Conservation (phyloP, 1,284 basidiomycete species). For the Pholiota adiposa region DNA sequence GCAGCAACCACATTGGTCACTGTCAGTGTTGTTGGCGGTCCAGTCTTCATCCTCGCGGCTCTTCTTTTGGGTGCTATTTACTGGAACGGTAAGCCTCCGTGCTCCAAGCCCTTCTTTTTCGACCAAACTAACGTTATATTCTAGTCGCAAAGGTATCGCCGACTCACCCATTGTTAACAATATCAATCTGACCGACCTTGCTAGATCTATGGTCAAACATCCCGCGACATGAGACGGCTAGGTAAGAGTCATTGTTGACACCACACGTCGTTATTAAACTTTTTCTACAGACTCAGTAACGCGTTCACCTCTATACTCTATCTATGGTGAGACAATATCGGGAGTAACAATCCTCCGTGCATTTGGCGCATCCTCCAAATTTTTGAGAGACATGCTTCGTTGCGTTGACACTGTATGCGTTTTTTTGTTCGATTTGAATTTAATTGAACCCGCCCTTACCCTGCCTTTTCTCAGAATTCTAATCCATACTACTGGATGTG, state of each 20-base stretch:
- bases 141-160: conserved; percentile 50
- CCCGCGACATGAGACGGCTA: conserved; percentile 86
- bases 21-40: conserved; percentile 83
- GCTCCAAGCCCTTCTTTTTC: not conserved
- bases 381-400: conserved; percentile 85
- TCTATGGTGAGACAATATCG: conserved; percentile 90
- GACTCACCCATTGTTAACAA: not conserved
- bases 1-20: conserved; percentile 73
- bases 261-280: conserved; percentile 6
- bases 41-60: conserved; percentile 70
- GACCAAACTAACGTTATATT: conserved; percentile 4
- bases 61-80: conserved; percentile 67
- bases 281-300: conserved; percentile 75
- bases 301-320: conserved; percentile 89
- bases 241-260: conserved; percentile 44
- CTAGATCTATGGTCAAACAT: conserved; percentile 86
- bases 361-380: conserved; percentile 86
- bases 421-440: not conserved
- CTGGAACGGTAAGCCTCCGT: conserved; percentile 67
- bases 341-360: conserved; percentile 89
- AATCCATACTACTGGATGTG: conserved; percentile 89
- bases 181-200: not conserved
- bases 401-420: conserved; percentile 77
- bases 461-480: conserved; percentile 53
- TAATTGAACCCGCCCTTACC: not conserved